Percentiles rank a stretch among this genome's conserved stretches.
phyloP scores from a whole-genome alignment of 2,329 filamentous ascomycete genomes.

The Colletotrichum truncatum region DNA sequence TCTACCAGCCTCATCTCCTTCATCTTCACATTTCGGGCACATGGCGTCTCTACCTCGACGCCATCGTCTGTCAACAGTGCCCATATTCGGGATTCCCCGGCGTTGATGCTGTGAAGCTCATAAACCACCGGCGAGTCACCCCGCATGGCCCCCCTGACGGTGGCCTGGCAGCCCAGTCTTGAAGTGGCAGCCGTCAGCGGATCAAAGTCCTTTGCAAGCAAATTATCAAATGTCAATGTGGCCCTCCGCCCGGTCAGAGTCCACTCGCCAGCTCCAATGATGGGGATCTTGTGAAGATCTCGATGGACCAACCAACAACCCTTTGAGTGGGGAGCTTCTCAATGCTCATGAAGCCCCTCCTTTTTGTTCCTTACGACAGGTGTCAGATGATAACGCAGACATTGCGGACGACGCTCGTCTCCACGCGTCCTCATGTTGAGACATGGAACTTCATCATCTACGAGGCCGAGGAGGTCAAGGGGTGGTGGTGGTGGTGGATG shows the following conservation, averaged over 20 bases:
- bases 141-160: conserved; percentile 3
- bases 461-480: background rate
- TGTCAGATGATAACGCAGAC: background rate
- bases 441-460: background rate
- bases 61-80: background rate
- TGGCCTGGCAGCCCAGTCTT: background rate
- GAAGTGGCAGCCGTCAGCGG: conserved; percentile 13
- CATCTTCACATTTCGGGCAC: background rate
- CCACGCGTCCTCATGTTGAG: conserved; percentile 6
- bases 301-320: conserved; percentile 15
- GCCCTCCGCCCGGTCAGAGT: background rate
- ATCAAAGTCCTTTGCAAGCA: background rate
- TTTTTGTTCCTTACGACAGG: conserved; percentile 17
- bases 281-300: conserved; percentile 19
- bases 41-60: background rate
- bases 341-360: background rate
- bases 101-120: background rate
- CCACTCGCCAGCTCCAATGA: conserved; percentile 2
- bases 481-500: conserved; percentile 18
- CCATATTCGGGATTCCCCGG: conserved; percentile 4
- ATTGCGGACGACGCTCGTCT: background rate
- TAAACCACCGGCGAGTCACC: background rate
- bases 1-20: background rate
- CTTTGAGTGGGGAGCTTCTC: background rate
- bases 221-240: conserved; percentile 1